Conservation (phyloP, 2,329 filamentous ascomycete genomes). For the Ceratocystis harringtonii region DNA sequence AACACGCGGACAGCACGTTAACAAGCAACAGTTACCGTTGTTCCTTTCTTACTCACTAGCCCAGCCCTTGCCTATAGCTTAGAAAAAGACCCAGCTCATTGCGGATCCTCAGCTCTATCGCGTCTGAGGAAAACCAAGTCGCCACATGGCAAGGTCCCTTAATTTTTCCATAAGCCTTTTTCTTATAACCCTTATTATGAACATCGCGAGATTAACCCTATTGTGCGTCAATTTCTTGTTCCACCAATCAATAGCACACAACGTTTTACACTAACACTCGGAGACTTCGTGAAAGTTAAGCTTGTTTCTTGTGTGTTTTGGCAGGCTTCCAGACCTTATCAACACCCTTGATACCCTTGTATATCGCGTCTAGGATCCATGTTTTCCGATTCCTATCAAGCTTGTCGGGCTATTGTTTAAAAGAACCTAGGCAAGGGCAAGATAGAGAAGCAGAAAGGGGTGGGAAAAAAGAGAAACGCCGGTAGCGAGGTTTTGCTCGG, state of each 20-base stretch:
- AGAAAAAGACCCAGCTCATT: too few species aligned
- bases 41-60: too few species aligned
- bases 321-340: background rate
- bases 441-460: background rate
- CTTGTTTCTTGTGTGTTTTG: background rate
- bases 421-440: background rate
- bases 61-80: too few species aligned
- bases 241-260: background rate
- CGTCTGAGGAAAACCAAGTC: too few species aligned
- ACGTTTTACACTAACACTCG: too few species aligned
- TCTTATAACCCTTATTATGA: too few species aligned
- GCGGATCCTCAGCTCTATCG: too few species aligned
- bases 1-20: too few species aligned
- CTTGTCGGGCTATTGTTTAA: background rate
- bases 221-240: background rate
- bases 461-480: background rate
- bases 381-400: background rate
- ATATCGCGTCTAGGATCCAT: background rate
- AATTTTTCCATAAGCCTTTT: too few species aligned
- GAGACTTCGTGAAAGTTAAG: background rate
- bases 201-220: too few species aligned
- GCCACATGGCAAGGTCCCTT: too few species aligned
- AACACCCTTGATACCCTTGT: background rate
- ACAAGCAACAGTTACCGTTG: too few species aligned
- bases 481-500: background rate